Base-by-base conservation (phyloP, 2,329 filamentous ascomycete genomes). In the Atkinsonella texensis region DNA sequence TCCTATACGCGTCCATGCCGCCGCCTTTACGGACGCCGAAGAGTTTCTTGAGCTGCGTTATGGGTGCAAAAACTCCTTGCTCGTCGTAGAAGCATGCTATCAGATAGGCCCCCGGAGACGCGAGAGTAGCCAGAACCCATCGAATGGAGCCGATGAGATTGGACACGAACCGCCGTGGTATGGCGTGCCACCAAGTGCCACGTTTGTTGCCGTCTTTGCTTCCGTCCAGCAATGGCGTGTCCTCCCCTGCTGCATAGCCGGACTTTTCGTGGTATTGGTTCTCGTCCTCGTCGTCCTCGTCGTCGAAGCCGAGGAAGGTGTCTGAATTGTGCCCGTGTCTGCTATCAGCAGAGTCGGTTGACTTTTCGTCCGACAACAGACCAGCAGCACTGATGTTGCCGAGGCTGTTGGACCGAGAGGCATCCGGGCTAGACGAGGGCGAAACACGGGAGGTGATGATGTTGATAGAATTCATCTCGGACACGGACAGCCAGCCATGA, bases 381-480 rank as follows among this genome's bases (percentile, higher is more conserved):
- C 71, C 70, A 46, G 77, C 63, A 55, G 77, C 63, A 55, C 73
- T 70, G 55, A 80, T 66, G 54, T 74, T 75, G 59, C 72, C 72
- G 61, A 81, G 70, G 31, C 80, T 83, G 65, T 81, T 83, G 55
- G 79, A 77, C 65, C 80, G 75, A 53, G 80, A 76, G 51, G 78
- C 74, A 44, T 67, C 65, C 35, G 79, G 74, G 59, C 74, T 80
- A 53, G 78, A 70, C 51, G 79, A 68, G 58, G 80, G 78, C 60
- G 81, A 82, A 67, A 90, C 87, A 72, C 86, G 84, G 67, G 87
- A 83, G 64, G 89, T 93, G 68, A 96, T 81, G 68, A 95, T 88
- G 74, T 93, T 95, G 75, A 95, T 77, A 63, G 90, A 95, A 83
- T 96, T 96, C 91, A 96, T 96, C 72, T 78, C 87, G 75, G 70